These are phyloP conservation scores for Plasmopara halstedii DNA, from an alignment of 352 stramenopile genomes.

Conservation along the genomic window DNA sequence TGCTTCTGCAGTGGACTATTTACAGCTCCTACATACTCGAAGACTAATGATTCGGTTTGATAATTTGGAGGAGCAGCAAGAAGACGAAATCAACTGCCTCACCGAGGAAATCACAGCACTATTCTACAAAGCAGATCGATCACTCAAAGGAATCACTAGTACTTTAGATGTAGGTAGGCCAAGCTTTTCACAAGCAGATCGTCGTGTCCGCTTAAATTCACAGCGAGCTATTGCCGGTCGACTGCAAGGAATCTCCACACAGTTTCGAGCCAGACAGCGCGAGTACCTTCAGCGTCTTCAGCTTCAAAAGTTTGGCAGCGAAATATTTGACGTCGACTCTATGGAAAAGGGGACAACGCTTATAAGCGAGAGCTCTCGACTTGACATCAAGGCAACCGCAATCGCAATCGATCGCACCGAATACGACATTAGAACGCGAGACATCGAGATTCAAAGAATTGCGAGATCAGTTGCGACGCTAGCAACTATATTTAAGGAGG, in stretches of 20 bases:
- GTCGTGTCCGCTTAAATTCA: slow-evolving; percentile 55
- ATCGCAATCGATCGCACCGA: slow-evolving; percentile 27
- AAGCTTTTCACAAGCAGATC: slow-evolving; percentile 40
- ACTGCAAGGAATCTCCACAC: slow-evolving; percentile 52
- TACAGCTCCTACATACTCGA: slow-evolving; percentile 68
- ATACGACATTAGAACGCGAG: slow-evolving; percentile 49
- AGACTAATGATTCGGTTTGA: slow-evolving; percentile 81
- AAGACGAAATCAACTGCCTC: slow-evolving; percentile 61
- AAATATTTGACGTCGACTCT: slow-evolving; percentile 47
- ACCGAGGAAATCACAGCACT: slow-evolving; percentile 56
- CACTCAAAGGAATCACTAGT: slow-evolving; percentile 63
- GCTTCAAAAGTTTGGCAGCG: slow-evolving; percentile 64
- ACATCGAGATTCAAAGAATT: slow-evolving; percentile 74
- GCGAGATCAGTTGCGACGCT: slow-evolving; percentile 57
- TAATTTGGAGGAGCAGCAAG: slow-evolving; percentile 50
- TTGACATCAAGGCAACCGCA: slow-evolving; percentile 7
- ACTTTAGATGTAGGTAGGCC: slow-evolving; percentile 43
- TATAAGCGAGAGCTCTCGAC: slow-evolving; percentile 4
- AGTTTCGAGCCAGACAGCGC: slow-evolving; percentile 57
- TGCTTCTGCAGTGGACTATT: slow-evolving; percentile 52
- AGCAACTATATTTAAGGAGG: slow-evolving; percentile 70
- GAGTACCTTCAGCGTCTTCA: slow-evolving; percentile 69
- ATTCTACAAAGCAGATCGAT: slow-evolving; percentile 58
- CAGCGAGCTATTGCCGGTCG: slow-evolving; percentile 55
- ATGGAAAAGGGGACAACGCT: slow-evolving; percentile 12